Percentiles rank a stretch among this genome's conserved stretches.
Evolutionary conservation across 169 alveolate genomes (phyloP).

Genomic region (Perkinsus chesapeaki): DNA sequence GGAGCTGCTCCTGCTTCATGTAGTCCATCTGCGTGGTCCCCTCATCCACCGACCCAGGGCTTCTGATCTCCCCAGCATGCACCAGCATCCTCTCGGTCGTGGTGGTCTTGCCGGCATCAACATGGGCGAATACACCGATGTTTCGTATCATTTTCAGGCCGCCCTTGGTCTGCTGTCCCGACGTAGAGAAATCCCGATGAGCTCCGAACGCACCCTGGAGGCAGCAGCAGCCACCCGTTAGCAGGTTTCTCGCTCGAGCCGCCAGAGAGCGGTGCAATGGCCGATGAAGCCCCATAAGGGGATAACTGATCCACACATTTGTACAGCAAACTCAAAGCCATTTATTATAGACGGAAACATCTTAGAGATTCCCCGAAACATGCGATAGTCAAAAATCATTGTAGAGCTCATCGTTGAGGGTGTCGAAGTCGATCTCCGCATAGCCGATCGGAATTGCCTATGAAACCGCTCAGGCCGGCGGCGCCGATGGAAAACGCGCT

Average conservation of each 20-base stretch:
- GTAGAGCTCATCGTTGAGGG: not conserved
- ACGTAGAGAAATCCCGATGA: not conserved
- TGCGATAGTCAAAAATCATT: not conserved
- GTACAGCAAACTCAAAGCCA: too few relatives aligned
- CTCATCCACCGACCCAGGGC: constrained; percentile 41
- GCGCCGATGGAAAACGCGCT: not conserved
- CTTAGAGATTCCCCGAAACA: not conserved
- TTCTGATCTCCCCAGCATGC: constrained; percentile 70
- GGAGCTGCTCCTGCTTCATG: constrained; percentile 87
- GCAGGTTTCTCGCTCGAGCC: too few relatives aligned
- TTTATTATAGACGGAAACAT: too few relatives aligned
- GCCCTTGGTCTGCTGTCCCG: not conserved
- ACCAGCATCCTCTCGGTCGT: constrained; percentile 88
- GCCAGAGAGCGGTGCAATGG: too few relatives aligned
- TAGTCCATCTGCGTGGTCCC: constrained; percentile 88
- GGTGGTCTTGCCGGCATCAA: constrained; percentile 97
- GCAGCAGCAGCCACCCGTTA: too few relatives aligned
- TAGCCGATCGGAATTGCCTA: not conserved
- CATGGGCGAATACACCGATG: constrained; percentile 92
- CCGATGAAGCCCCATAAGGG: too few relatives aligned
- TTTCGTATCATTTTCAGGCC: constrained; percentile 40
- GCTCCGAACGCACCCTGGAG: not conserved
- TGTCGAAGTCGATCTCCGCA: not conserved
- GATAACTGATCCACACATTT: too few relatives aligned
- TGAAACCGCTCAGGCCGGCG: not conserved